Evolutionary conservation across 1,284 basidiomycete species (phyloP).

Genomic region (Pseudozyma sp.): DNA sequence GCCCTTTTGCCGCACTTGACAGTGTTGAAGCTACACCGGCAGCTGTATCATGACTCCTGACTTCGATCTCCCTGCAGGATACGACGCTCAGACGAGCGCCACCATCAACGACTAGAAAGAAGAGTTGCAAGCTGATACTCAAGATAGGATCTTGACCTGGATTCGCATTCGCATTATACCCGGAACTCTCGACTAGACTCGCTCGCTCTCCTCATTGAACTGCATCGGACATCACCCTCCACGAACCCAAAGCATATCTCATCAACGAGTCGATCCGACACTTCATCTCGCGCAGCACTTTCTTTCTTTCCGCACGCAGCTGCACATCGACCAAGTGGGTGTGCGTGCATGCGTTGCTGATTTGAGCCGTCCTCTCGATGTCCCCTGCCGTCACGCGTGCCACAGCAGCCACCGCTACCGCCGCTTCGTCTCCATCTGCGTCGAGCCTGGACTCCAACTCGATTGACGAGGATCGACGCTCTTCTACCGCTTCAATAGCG

Average conservation of each 20-base stretch:
- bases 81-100: too few species aligned
- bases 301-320: slow-evolving; percentile 4
- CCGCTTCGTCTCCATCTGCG: neutral
- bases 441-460: neutral
- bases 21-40: too few species aligned
- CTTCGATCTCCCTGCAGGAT: too few species aligned
- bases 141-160: too few species aligned
- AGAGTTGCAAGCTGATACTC: too few species aligned
- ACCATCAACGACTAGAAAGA: too few species aligned
- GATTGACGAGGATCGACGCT: slow-evolving; percentile 11
- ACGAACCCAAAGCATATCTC: too few species aligned
- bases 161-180: too few species aligned
- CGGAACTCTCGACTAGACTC: neutral
- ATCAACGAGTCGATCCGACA: neutral
- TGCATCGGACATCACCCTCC: neutral
- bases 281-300: neutral
- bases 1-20: neutral
- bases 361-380: slow-evolving; percentile 12
- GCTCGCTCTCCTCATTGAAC: neutral
- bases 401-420: slow-evolving; percentile 24
- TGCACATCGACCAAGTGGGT: slow-evolving; percentile 8
- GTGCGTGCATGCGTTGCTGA: slow-evolving; percentile 10
- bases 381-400: slow-evolving; percentile 41
- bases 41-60: too few species aligned
- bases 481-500: slow-evolving; percentile 11